Evolutionary conservation across 2,329 filamentous ascomycete genomes (phyloP), one percentile per base, ranked within the genome.

Genomic region (Phialophora expanda): DNA sequence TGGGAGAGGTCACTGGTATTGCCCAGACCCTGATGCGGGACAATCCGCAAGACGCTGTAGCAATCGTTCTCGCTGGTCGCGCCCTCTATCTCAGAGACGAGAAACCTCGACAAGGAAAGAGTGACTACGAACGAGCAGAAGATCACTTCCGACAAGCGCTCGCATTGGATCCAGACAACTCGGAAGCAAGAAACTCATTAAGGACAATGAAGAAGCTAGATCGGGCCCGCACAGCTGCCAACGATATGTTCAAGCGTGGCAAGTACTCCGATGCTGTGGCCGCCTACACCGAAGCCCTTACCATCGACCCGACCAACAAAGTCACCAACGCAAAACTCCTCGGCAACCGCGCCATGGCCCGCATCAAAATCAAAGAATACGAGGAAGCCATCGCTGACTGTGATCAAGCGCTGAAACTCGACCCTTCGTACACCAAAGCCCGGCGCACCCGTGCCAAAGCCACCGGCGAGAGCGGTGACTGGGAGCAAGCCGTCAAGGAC

Each of bases 361-460:
- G 89, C 69, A 88, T 90, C 61, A 79, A 85, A 82, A 84, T 97
- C 61, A 96, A 95, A 84, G 86, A 93, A 72, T 97, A 89, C 78
- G 87, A 90, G 26, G 85, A 86, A 22, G 93, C 95, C 30, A 90
- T 97, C 70, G 83, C 84, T 11, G 95, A 99, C 81, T 96, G 93
- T 77, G 92, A 94, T 70, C 86, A 86, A 68, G 95, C 95, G 26
- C 84, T 97, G 68, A 84, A 87, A 71, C 85, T 98, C 14, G 95
- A 99, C 72, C 88, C 93, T 1, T 82, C 84, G 48, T 99, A 98
- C 81, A 84, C 86, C 73, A 98, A 98, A 82, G 95, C 94, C 2
- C 89, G 91, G 74, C 96, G 95, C 83, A 96, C 94, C 64, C 92
- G 93, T 78, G 95, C 95, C 67, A 97, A 94, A 77, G 94, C 93